A percentile compares a stretch with the other conserved stretches of the same genome.
Conservation (phyloP, 208 protist species). For the Lotmaria passim region DNA sequence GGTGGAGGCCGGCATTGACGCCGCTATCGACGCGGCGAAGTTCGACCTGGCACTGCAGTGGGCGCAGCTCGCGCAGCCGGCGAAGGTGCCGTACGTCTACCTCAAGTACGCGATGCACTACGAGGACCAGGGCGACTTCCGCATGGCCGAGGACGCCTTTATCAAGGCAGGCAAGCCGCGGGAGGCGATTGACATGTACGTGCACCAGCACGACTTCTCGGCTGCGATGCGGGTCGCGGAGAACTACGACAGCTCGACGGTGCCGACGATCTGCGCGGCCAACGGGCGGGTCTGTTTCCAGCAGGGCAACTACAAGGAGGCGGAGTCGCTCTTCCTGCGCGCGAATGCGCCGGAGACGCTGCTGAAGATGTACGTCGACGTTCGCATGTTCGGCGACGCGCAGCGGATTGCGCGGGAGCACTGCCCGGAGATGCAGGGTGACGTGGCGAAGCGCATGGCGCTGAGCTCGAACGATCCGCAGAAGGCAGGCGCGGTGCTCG, state of each 20-base stretch:
- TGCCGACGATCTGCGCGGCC: conserved; percentile 89
- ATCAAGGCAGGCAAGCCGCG: conserved; percentile 96
- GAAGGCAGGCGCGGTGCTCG: conserved; percentile 87
- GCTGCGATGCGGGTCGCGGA: conserved; percentile 97
- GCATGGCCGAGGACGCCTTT: conserved; percentile 97
- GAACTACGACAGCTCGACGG: conserved; percentile 86
- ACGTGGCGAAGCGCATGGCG: conserved; percentile 86
- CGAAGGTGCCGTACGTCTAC: conserved; percentile 96
- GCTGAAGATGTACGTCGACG: conserved; percentile 95
- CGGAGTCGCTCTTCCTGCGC: conserved; percentile 91
- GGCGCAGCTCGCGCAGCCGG: conserved; percentile 87
- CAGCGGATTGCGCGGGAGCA: conserved; percentile 92
- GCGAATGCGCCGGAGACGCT: conserved; percentile 94
- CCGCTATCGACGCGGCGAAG: conserved; percentile 91
- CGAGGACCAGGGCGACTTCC: conserved; percentile 96
- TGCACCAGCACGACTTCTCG: conserved; percentile 96
- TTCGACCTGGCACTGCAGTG: conserved; percentile 96
- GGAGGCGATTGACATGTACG: conserved; percentile 97
- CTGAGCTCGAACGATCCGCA: conserved; percentile 88
- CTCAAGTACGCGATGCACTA: conserved; percentile 97
- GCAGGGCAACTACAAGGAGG: conserved; percentile 89
- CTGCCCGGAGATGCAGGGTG: conserved; percentile 84
- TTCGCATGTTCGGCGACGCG: conserved; percentile 93
- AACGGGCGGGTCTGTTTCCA: conserved; percentile 90
- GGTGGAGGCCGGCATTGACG: conserved; percentile 95